These are phyloP conservation scores for Suillus plorans DNA, from an alignment of 768 basidiomycete genomes.

Conservation along the genomic window DNA sequence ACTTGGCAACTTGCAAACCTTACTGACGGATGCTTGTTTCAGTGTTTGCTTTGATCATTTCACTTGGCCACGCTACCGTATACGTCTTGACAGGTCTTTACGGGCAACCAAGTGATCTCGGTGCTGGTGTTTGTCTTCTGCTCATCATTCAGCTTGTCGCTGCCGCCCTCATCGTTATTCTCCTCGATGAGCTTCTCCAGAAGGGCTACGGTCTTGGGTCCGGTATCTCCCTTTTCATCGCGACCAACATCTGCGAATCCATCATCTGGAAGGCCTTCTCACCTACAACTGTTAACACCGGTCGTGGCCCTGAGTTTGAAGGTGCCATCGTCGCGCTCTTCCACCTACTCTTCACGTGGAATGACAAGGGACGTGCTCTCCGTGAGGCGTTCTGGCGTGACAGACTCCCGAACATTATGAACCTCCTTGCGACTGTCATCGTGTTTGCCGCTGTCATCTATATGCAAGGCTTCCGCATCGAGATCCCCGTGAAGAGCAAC, in stretches of 20 bases:
- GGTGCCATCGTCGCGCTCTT: slow-evolving; percentile 95
- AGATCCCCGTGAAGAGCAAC: slow-evolving; percentile 97
- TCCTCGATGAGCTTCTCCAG: slow-evolving; percentile 97
- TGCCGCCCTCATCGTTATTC: slow-evolving; percentile 94
- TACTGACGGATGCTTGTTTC: slow-evolving; percentile 35
- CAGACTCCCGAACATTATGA: slow-evolving; percentile 96
- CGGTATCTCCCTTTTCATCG: slow-evolving; percentile 98
- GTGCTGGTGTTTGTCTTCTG: slow-evolving; percentile 94
- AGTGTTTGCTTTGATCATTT: slow-evolving; percentile 97
- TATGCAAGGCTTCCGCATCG: slow-evolving; percentile 97
- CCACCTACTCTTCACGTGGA: slow-evolving; percentile 97
- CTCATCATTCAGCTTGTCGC: slow-evolving; percentile 95
- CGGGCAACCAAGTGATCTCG: slow-evolving; percentile 89
- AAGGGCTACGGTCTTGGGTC: slow-evolving; percentile 99
- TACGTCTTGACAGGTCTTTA: slow-evolving; percentile 97
- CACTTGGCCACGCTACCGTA: slow-evolving; percentile 95
- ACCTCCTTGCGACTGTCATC: slow-evolving; percentile 86
- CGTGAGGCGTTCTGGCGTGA: slow-evolving; percentile 99
- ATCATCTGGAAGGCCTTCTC: slow-evolving; percentile 99
- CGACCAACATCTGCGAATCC: slow-evolving; percentile 99
- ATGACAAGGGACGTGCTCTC: slow-evolving; percentile 95
- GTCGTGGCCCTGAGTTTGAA: slow-evolving; percentile 97
- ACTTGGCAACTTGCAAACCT: not conserved
- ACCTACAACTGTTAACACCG: slow-evolving; percentile 97
- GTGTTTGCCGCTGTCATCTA: slow-evolving; percentile 97